Evolutionary conservation across 2,329 filamentous ascomycete genomes (phyloP).

Genomic region (Coniochaeta hoffmannii): DNA sequence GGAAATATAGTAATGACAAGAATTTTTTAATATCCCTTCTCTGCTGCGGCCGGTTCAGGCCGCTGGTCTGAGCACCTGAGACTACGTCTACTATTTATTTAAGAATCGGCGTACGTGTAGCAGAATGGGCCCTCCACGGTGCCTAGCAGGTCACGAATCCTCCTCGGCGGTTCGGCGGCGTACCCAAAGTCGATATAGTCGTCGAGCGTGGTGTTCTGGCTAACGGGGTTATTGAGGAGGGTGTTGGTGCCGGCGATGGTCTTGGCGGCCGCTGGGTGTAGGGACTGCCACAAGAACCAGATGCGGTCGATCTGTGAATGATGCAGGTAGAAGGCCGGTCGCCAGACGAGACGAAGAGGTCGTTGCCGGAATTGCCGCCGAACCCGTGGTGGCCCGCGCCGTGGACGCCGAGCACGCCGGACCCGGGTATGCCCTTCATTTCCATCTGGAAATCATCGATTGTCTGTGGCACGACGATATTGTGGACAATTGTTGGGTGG

Average conservation of each 20-base stretch:
- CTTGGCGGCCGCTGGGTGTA: slow-evolving; percentile 1
- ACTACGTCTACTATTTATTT: no score
- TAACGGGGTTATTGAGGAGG: slow-evolving; percentile 17
- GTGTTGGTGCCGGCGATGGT: slow-evolving; percentile 11
- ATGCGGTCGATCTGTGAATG: slow-evolving; percentile 10
- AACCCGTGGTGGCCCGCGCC: slow-evolving; percentile 18
- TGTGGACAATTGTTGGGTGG: slow-evolving; percentile 12
- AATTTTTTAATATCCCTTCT: no score
- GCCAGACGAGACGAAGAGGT: slow-evolving; percentile 12
- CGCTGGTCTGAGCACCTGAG: no score
- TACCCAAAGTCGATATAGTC: slow-evolving; percentile 13
- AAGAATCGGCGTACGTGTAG: slow-evolving; percentile 9
- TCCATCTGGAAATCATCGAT: slow-evolving; percentile 5
- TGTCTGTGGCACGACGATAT: slow-evolving; percentile 20
- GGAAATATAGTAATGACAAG: no score
- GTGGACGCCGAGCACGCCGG: slow-evolving; percentile 15
- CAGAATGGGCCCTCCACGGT: slow-evolving; percentile 12
- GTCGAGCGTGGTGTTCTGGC: slow-evolving; percentile 9
- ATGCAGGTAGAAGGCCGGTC: slow-evolving; percentile 21
- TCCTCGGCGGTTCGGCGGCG: not conserved
- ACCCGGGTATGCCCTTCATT: slow-evolving; percentile 24
- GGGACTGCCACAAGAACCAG: slow-evolving; percentile 17
- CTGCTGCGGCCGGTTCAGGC: no score
- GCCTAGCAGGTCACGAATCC: slow-evolving; percentile 7
- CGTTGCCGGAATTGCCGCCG: slow-evolving; percentile 12